Conservation (phyloP, 2,329 filamentous ascomycete species). For the Coleophoma eucalyptorum region DNA sequence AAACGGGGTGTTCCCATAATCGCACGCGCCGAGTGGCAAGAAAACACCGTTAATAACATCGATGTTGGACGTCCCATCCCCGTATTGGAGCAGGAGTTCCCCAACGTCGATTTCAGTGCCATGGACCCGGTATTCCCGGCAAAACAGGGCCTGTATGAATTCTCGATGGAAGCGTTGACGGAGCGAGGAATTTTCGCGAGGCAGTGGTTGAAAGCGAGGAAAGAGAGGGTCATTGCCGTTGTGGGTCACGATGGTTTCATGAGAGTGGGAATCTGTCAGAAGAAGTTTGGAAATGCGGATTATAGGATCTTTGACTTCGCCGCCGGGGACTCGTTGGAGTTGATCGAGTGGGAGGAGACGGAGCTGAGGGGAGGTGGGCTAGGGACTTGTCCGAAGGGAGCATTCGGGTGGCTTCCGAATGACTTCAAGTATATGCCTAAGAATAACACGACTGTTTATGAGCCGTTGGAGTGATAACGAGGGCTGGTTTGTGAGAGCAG, state of each 20-base stretch:
- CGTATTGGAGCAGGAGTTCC: conserved; percentile 3
- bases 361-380: conserved; percentile 9
- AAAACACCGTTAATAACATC: conserved; percentile 9
- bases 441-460: too few relatives aligned
- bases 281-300: conserved; percentile 11
- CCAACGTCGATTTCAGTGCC: conserved; percentile 5
- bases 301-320: conserved; percentile 11
- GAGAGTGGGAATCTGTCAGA: conserved; percentile 8
- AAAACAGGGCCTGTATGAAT: conserved; percentile 9
- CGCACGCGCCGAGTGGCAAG: conserved; percentile 7
- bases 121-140: conserved; percentile 8
- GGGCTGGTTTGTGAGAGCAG: too few relatives aligned
- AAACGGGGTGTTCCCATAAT: conserved; percentile 2
- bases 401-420: conserved; percentile 8
- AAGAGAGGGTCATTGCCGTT: conserved; percentile 13
- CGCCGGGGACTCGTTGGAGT: not conserved
- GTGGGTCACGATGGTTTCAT: conserved; percentile 11
- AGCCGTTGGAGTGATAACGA: too few relatives aligned
- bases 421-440: not conserved
- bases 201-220: conserved; percentile 4
- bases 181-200: conserved; percentile 3
- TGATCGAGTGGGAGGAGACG: conserved; percentile 10
- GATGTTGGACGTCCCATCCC: conserved; percentile 8
- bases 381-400: conserved; percentile 6
- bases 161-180: conserved; percentile 4